Conservation (phyloP, 2,329 filamentous ascomycete species). For the Neofusicoccum ribis region DNA sequence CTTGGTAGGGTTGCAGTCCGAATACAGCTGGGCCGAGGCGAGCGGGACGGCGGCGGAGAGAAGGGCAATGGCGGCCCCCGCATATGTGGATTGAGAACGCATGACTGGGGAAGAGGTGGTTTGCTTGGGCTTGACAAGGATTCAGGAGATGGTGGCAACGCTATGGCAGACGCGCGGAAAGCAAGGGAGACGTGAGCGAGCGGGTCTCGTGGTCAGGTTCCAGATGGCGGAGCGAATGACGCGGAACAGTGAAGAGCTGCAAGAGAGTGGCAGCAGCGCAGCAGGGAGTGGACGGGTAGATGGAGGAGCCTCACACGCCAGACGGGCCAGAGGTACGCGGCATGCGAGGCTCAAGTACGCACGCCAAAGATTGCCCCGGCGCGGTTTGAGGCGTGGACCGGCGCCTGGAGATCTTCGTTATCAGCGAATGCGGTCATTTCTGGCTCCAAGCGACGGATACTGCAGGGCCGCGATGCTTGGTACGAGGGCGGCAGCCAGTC, state of each 20-base stretch:
- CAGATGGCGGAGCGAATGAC: neutral
- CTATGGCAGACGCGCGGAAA: neutral
- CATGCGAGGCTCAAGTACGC: conserved; percentile 17
- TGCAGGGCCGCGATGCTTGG: conserved; percentile 17
- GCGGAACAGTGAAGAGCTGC: neutral
- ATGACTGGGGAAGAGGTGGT: neutral
- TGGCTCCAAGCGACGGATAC: conserved; percentile 16
- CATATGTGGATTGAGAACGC: neutral
- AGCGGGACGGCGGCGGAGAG: conserved; percentile 2
- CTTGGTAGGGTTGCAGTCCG: conserved; percentile 72
- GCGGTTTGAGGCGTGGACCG: conserved; percentile 1
- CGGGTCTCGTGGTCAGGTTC: conserved; percentile 3
- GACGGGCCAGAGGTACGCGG: neutral
- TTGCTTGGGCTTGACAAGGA: conserved; percentile 2
- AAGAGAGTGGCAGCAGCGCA: conserved; percentile 5
- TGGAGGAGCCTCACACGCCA: conserved; percentile 9
- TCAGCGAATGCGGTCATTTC: conserved; percentile 20
- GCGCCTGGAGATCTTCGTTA: conserved; percentile 15
- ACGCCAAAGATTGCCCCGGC: conserved; percentile 3
- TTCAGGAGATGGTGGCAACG: conserved; percentile 4
- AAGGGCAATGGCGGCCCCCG: conserved; percentile 11
- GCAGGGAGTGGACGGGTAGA: neutral
- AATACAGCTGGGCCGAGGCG: conserved; percentile 65
- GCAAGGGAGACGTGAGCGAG: conserved; percentile 17
- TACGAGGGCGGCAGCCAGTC: conserved; percentile 8